Evolutionary conservation across 768 basidiomycete genomes (phyloP).

Genomic region (Podaxis pistillaris): DNA sequence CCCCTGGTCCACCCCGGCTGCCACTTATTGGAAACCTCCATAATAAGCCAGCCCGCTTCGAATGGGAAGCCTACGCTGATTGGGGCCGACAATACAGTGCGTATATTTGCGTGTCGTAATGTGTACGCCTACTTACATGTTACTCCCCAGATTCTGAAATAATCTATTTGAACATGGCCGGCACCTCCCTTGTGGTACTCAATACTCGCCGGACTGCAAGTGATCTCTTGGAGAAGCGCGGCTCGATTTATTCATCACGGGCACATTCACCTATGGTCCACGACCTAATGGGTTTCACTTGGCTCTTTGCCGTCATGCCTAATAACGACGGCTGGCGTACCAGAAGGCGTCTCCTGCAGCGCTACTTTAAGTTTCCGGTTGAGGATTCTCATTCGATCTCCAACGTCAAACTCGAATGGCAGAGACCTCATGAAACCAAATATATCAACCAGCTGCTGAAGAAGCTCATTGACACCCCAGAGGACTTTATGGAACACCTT

Average conservation of each 20-base stretch:
- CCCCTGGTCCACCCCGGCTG: slow-evolving; percentile 37
- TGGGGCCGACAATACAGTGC: slow-evolving; percentile 38
- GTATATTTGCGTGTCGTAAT: neutral
- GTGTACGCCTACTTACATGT: neutral
- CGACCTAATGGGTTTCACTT: slow-evolving; percentile 17
- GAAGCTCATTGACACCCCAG: slow-evolving; percentile 27
- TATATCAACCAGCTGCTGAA: slow-evolving; percentile 30
- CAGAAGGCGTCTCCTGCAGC: slow-evolving; percentile 29
- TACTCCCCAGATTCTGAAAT: slow-evolving; percentile 25
- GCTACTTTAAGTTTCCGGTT: slow-evolving; percentile 32
- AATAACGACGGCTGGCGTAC: slow-evolving; percentile 17
- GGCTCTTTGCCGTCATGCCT: slow-evolving; percentile 18
- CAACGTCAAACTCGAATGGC: slow-evolving; percentile 23
- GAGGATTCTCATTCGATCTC: slow-evolving; percentile 12
- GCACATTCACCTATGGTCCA: slow-evolving; percentile 13
- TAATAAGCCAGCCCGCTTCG: slow-evolving; percentile 27
- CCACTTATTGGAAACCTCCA: slow-evolving; percentile 38
- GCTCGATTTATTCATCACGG: slow-evolving; percentile 35
- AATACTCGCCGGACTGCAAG: slow-evolving; percentile 30
- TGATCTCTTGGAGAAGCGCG: slow-evolving; percentile 40
- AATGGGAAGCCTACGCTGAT: slow-evolving; percentile 35
- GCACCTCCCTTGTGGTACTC: slow-evolving; percentile 24
- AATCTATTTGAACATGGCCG: slow-evolving; percentile 23
- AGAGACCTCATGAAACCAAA: slow-evolving; percentile 24
- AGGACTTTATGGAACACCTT: slow-evolving; percentile 29